Evolutionary conservation across 208 protist species (phyloP), one percentile per base, ranked within the genome.

Genomic region (Trypanosoma rangeli): DNA sequence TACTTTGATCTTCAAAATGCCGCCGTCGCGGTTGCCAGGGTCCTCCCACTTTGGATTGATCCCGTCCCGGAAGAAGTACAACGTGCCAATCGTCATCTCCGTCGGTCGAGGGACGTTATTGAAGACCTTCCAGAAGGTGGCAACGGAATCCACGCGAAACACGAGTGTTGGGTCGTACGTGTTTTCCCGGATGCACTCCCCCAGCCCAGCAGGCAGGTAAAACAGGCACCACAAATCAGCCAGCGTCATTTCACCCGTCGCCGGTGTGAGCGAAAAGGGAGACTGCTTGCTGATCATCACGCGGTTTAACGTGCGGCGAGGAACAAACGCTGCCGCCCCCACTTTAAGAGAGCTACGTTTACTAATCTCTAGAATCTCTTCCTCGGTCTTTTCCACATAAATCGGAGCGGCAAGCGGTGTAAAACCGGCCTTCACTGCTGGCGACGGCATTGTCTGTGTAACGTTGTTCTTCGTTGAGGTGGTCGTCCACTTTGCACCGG

Each of bases 31-130:
- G 82, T 99, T 99, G 16, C 79, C 76, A 18, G 80, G 64, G 73
- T 98, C 93, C 78, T 99, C 97, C 97, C 97, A 99, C 80, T 96
- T 96, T 59, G 97, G 97, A 71, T 97, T 86, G 56, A 99, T 97
- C 58, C 92, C 95, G 57, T 97, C 89, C 26, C 96, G 94, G 79
- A 99, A 98, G 33, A 99, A 84, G 76, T 97, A 97, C 39, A 98
- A 93, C 59, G 91, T 97, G 59, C 95, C 92, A 52, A 79, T 68
- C 28, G 64, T 69, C 60, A 98, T 82, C 33, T 83, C 71, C 5
- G 80, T 91, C 28, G 94, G 90, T 3, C 78, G 54, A 42, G 91
- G 82, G 26, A 99, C 79, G 72, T 99, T 98, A 73, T 99, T 98
- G 74, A 97, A 89, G 10, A 98, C 85, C 65, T 86, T 93, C 84